Evolutionary conservation across 352 stramenopile species (phyloP), one percentile per base, ranked within the genome.

Genomic region (Globisporangium ultimum): DNA sequence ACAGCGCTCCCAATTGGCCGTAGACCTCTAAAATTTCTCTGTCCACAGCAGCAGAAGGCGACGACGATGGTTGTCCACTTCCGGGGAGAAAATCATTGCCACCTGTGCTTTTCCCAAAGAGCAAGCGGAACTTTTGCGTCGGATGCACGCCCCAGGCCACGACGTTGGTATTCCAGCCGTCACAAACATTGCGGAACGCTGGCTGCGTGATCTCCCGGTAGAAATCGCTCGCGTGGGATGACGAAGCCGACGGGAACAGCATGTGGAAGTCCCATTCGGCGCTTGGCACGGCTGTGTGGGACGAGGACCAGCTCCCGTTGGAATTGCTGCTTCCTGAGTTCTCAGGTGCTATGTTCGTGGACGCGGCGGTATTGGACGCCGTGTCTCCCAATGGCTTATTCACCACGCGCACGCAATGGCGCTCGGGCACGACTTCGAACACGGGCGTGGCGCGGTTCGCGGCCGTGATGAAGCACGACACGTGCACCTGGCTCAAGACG

Each of bases 391-490:
- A n/a, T 11, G 66, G 38, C 15, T 78, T 80, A 47, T 65, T 78
- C 14, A 76, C 67, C 12, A 88, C 66, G 10, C 73, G 66, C 10
- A 89, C 66, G 41, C 70, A 80, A 21, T 72, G 67, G 24, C 64
- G 70, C 8, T 83, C 66, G 0, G 72, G 68, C 3, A 74, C 59
- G 11, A 88, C 67, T 48, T 89, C 75, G 52, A 89, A 87, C 43
- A 89, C 70, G 0, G 82, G 76, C 0, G 74, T 76, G 7, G 78
- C 80, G 17, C 78, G 78, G 60, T 88, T 91, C 20, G 79, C 79
- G 43, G 74, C 76, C n/a, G 74, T 89, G 56, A 89, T 68, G 54
- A 84, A 89, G 68, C 79, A 89, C 38, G 79, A 87, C 7, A 89
- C 70, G 48, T 89, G 78, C 48, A 88, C 73, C 12, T 70, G 68